These are phyloP conservation scores for Arthrobotrys iridis DNA, from an alignment of 2,329 filamentous ascomycete species.

Conservation along the genomic window DNA sequence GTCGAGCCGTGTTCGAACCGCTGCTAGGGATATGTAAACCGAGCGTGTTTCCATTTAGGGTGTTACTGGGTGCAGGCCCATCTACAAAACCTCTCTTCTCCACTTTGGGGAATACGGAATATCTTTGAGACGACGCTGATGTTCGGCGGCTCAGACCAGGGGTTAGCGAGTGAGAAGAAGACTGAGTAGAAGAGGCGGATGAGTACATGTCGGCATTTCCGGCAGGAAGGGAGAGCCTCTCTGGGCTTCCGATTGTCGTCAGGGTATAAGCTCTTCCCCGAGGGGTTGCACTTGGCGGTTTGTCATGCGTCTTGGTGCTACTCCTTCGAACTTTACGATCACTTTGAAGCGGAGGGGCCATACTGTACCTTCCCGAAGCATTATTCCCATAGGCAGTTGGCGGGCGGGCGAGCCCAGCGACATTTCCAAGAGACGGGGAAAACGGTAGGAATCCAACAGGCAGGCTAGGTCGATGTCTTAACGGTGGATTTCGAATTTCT, in stretches of 20 bases:
- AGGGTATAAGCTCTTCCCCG: slow-evolving; percentile 38
- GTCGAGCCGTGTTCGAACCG: slow-evolving; percentile 8
- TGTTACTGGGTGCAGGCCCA: neutral
- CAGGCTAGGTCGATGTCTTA: slow-evolving; percentile 43
- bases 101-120: slow-evolving; percentile 25
- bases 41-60: neutral
- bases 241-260: neutral
- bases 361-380: slow-evolving; percentile 22
- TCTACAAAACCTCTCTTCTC: slow-evolving; percentile 18
- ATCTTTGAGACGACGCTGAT: slow-evolving; percentile 25
- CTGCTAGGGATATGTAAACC: slow-evolving; percentile 12
- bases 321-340: slow-evolving; percentile 7
- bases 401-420: slow-evolving; percentile 29
- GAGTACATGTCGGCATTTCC: slow-evolving; percentile 2
- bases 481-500: slow-evolving; percentile 26
- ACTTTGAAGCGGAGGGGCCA: slow-evolving; percentile 6
- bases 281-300: neutral
- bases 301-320: slow-evolving; percentile 18
- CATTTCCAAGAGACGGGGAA: neutral
- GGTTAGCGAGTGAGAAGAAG: slow-evolving; percentile 26
- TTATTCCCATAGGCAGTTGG: slow-evolving; percentile 38
- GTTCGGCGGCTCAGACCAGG: neutral
- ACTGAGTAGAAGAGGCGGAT: slow-evolving; percentile 1
- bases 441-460: slow-evolving; percentile 35
- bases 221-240: neutral